Evolutionary conservation across 768 basidiomycete species (phyloP), one percentile per base, ranked within the genome.

Genomic region (Hygrocybe coccinea): DNA sequence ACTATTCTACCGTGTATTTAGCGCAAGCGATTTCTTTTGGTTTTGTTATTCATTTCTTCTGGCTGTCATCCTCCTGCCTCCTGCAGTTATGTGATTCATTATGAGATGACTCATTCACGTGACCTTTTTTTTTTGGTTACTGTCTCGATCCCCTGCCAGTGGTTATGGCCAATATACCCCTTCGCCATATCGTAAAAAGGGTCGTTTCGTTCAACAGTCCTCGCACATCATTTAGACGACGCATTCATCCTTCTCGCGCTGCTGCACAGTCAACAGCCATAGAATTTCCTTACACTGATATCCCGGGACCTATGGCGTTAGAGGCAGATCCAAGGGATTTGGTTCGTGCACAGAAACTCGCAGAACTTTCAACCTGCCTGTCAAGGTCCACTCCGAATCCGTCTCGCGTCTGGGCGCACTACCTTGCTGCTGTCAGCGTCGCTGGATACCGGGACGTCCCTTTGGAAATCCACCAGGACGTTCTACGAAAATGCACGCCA

Each of bases 401-500:
- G 2, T 74, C 79, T 12, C 72, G 74, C n/a, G 75, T 87, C 19
- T 91, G 88, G 89, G 67, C 74, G 25, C 71, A 74, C 62, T 91
- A 91, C 68, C 70, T 75, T 52, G 82, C 81, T 56, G 71, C 86
- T 49, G 68, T 86, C 51, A 74, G 74, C 58, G 65, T 72, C 54
- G 63, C 79, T 39, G 82, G 77, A 34, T 69, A 73, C 59, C 71
- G 78, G 29, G 66, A 66, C 12, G 70, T 90, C 38, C 86, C 89
- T 11, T 67, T 87, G 22, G 76, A 85, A 58, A 58, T 86, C 17
- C 89, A 91, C 70, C 86, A 84, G 62, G 70, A 75, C 38, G 87
- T 88, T 54, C 79, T 91, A 19, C 81, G 86, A 38, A 80, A 75
- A 56, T 89, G 86, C 62, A 80, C 83, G 1, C 79, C 79, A 3